Conservation (phyloP, 345 rosid genomes). For the Trapa incisa region DNA sequence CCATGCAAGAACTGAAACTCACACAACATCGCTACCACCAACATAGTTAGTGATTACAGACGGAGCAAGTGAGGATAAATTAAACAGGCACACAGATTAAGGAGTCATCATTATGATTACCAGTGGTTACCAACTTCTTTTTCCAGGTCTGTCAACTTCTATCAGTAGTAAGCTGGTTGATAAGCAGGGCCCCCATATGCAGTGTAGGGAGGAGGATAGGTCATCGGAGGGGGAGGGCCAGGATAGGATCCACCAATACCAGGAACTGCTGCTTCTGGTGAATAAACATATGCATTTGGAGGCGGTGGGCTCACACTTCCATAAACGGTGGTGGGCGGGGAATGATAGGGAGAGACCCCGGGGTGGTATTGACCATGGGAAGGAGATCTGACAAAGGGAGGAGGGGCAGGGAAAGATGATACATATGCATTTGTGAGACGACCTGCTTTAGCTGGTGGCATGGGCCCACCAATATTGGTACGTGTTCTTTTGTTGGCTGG, state of each 20-base stretch:
- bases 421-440: conserved; percentile 86
- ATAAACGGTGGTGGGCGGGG: conserved; percentile 45
- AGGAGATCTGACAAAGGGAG: conserved; percentile 68
- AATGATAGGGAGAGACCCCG: conserved; percentile 44
- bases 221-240: conserved; percentile 41
- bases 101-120: conserved; percentile 34
- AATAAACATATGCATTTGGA: conserved; percentile 42
- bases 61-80: conserved; percentile 16
- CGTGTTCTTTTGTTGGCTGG: conserved; percentile 94
- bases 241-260: conserved; percentile 39
- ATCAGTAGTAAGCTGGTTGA: conserved; percentile 80
- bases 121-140: conserved; percentile 65
- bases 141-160: conserved; percentile 30
- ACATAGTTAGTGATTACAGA: conserved; percentile 71
- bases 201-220: conserved; percentile 46
- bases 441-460: conserved; percentile 99
- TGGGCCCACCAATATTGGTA: conserved; percentile 79
- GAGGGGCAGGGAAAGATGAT: conserved; percentile 77
- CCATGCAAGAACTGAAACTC: conserved; percentile 36
- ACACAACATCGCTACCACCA: conserved; percentile 54
- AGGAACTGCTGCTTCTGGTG: conserved; percentile 46
- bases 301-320: conserved; percentile 51
- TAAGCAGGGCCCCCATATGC: conserved; percentile 53
- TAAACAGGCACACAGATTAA: conserved; percentile 24
- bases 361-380: conserved; percentile 67